Conservation (phyloP, 2,329 filamentous ascomycete species). For the Blumeria hordei region DNA sequence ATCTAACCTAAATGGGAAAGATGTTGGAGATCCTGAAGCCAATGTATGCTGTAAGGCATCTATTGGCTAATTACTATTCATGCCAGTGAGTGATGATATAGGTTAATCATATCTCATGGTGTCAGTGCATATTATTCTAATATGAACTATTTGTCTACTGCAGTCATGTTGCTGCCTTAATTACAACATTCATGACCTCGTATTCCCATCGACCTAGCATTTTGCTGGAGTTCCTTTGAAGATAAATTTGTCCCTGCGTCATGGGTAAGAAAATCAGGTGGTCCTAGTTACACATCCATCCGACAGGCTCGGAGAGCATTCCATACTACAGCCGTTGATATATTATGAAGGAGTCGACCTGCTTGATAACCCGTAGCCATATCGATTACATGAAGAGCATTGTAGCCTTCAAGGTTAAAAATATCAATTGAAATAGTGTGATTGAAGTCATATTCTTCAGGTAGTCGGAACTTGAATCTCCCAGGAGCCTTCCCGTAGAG, state of each 20-base stretch:
- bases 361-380: neutral
- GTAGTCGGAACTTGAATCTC: neutral
- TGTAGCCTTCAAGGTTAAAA: neutral
- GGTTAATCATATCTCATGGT: too few relatives aligned
- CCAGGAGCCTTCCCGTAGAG: neutral
- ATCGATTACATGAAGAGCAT: conserved; percentile 1
- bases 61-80: too few relatives aligned
- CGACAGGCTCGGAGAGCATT: conserved; percentile 1
- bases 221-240: too few relatives aligned
- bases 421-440: conserved; percentile 2
- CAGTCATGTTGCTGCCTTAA: too few relatives aligned
- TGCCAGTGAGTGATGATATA: too few relatives aligned
- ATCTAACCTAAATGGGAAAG: too few relatives aligned
- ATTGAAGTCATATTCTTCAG: conserved; percentile 1
- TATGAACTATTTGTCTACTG: too few relatives aligned
- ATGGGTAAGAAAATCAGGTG: neutral
- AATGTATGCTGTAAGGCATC: too few relatives aligned
- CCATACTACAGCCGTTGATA: neutral
- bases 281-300: conserved; percentile 3
- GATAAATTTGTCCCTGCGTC: conserved; percentile 2
- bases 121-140: too few relatives aligned
- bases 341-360: neutral
- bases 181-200: too few relatives aligned
- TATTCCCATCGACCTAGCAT: too few relatives aligned
- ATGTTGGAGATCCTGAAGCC: too few relatives aligned